Base-by-base conservation (phyloP, 768 basidiomycete genomes). In the Tricholoma matsutake region DNA sequence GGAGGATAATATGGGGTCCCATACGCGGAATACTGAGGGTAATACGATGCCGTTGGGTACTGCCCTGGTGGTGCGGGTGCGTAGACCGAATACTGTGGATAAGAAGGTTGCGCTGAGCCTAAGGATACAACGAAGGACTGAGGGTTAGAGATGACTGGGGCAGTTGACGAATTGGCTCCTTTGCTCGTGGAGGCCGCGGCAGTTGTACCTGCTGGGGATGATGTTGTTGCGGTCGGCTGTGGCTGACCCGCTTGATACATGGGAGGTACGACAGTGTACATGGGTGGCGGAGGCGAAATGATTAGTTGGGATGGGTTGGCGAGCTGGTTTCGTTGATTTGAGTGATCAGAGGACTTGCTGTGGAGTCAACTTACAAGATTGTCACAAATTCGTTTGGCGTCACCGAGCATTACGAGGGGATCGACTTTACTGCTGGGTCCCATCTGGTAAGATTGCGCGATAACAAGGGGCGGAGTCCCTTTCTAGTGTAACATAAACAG, bases 381-480 rank as follows among this genome's bases (percentile, higher is more conserved):
- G 72, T 93, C 91, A 63, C 91, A 92, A 14, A 88, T 83, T 29
- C 85, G 81, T 72, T 91, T 92, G 6, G 91, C 91, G 56, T 92
- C 91, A 35, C 72, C 81, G 3, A 93, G 81, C 84, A 93, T 87
- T 58, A 76, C 75, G 47, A 93, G 65, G 4, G 91, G 91, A 65
- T 93, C 91, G 13, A 92, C 81, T 64, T 88, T 89, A 60, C 78
- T 81, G 11, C 78, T 78, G 7, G 87, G 83, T 5, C 87, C 88
- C 80, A 87, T 83, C 64, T 88, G 86, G 70, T 92, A 93, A 67
- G 87, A 91, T 71, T 92, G 91, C 2, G 90, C 86, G 47, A 92
- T 81, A 18, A 92, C 90, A 60, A 89, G 70, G 6, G 89, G 84
- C 43, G 88, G 81, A 0, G 91, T 80, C 56, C 76, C 78, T 80